Evolutionary conservation across 208 protist genomes (phyloP), one percentile per base, ranked within the genome.

Genomic region (Kentomonas sorsogonicus): DNA sequence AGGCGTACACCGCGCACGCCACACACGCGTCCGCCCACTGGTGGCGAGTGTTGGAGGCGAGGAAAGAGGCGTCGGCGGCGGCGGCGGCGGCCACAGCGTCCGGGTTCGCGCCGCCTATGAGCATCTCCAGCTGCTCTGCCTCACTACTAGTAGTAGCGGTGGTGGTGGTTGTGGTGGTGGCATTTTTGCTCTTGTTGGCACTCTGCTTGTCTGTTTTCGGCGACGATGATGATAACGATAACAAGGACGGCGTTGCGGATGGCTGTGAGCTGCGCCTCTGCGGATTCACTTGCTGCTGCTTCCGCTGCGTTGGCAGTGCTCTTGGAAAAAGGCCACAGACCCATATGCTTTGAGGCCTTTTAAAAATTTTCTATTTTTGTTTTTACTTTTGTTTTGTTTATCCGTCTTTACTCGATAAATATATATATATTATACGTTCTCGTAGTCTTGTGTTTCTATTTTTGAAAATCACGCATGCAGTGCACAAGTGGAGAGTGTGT

Each of bases 11-110:
- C 6, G 70, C 72, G 16, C 69, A 65, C 26, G 76, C 71, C 16
- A 83, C 47, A 0, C 76, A 13, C 5, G 45, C 78, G 60, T 92
- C 85, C 0, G 59, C 61, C 43, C 77, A 71, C 52, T 53, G 78
- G 66, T 92, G 85, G 7, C 84, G 64, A 9, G 3, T 51, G 53
- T 91, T 91, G 16, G 69, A 79, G 7, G 66, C 20, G 2, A 86
- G 40, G 58, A 88, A 83, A 9, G 48, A 15, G 23, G 26, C 50
- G 13, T 54, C 58, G 18, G 53, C 53, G 10, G 60, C 33, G n/a
- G 58, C 58, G 18, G 53, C 53, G 10, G 60, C 33, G n/a, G 58
- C 58, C 36, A 58, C 65, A 7, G 61, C 68, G 53, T 66, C 72
- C 25, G 66, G 54, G 9, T 50, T 66, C 0, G 68, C 82, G 7